These are phyloP conservation scores for Pseudonitzschia multistriata DNA, from an alignment of 108 stramenopile species.

Conservation along the genomic window DNA sequence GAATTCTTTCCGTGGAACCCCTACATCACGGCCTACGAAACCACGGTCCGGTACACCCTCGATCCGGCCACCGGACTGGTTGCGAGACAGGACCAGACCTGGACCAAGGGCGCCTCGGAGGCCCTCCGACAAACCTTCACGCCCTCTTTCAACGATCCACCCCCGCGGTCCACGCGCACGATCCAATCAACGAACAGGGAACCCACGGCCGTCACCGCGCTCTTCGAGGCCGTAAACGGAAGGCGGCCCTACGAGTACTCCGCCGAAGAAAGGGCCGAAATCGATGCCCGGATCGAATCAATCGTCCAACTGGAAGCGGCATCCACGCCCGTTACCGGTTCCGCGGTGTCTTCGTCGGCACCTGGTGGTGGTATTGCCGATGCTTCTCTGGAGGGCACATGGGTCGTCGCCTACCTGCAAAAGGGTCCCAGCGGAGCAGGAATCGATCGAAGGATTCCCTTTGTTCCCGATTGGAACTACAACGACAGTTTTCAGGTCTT, in stretches of 20 bases:
- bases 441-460: conserved; percentile 52
- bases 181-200: conserved; percentile 15
- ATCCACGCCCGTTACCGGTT: background rate
- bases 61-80: conserved; percentile 42
- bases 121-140: conserved; percentile 57
- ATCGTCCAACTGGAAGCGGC: conserved; percentile 14
- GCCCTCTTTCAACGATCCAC: conserved; percentile 28
- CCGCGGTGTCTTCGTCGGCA: background rate
- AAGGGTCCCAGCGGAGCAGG: conserved; percentile 51
- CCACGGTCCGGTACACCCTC: conserved; percentile 39
- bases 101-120: conserved; percentile 43
- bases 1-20: conserved; percentile 41
- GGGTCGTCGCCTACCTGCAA: conserved; percentile 47
- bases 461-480: conserved; percentile 55
- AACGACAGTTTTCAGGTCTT: conserved; percentile 51
- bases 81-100: conserved; percentile 44
- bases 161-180: conserved; percentile 13
- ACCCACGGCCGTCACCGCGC: conserved; percentile 21
- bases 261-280: conserved; percentile 29
- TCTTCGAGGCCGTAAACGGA: conserved; percentile 42
- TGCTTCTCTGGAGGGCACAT: conserved; percentile 30
- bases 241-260: conserved; percentile 40
- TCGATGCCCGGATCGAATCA: conserved; percentile 24
- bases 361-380: background rate
- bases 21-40: conserved; percentile 48